A percentile compares a stretch with the other conserved stretches of the same genome.
Evolutionary conservation across 2,329 filamentous ascomycete species (phyloP).

Genomic region (Ascochyta pisi): DNA sequence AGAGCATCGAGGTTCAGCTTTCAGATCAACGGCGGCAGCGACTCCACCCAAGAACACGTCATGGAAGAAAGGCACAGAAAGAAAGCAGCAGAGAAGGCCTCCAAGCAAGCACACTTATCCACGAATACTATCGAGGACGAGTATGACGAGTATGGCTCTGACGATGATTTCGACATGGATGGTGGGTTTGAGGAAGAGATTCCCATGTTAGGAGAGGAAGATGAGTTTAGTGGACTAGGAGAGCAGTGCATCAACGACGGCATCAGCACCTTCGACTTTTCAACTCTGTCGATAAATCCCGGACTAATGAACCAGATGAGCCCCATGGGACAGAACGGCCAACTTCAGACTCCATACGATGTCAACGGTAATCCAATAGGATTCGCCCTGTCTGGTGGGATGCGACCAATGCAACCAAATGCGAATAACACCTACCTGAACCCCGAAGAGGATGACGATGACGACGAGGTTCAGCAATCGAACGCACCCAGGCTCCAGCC

Average conservation of each 20-base stretch:
- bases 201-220: slow-evolving; percentile 58
- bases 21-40: slow-evolving; percentile 75
- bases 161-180: slow-evolving; percentile 58
- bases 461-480: slow-evolving; percentile 14
- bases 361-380: slow-evolving; percentile 42
- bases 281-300: slow-evolving; percentile 35
- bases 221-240: slow-evolving; percentile 38
- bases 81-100: slow-evolving; percentile 68
- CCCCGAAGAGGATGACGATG: slow-evolving; percentile 15
- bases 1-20: slow-evolving; percentile 83
- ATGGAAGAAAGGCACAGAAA: slow-evolving; percentile 76
- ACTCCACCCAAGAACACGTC: slow-evolving; percentile 69
- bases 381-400: slow-evolving; percentile 40
- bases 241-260: slow-evolving; percentile 33
- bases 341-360: slow-evolving; percentile 38
- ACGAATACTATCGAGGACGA: slow-evolving; percentile 47
- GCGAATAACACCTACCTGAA: slow-evolving; percentile 3
- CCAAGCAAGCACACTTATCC: slow-evolving; percentile 45
- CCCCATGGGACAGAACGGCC: slow-evolving; percentile 31
- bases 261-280: slow-evolving; percentile 41
- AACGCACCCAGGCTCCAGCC: slow-evolving; percentile 9
- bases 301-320: slow-evolving; percentile 27
- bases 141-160: slow-evolving; percentile 48
- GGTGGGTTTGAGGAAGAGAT: slow-evolving; percentile 72
- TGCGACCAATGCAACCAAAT: slow-evolving; percentile 18